Evolutionary conservation across 768 basidiomycete genomes (phyloP).

Genomic region (Suillus brevipes): DNA sequence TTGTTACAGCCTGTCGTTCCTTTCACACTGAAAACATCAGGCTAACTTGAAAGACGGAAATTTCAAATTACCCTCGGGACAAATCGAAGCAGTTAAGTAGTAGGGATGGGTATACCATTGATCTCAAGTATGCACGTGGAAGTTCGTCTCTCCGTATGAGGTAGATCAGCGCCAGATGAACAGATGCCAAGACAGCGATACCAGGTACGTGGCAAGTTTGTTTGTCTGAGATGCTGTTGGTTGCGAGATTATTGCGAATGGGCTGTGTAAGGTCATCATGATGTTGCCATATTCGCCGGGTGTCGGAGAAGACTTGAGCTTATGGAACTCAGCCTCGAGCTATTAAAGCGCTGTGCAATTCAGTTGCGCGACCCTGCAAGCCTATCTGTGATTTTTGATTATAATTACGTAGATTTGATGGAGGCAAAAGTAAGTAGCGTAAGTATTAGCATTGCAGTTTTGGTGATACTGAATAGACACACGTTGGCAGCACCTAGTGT

Average conservation of each 20-base stretch:
- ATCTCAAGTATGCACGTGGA: background rate
- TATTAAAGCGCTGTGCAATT: background rate
- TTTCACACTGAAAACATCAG: background rate
- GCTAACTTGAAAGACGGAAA: too few relatives aligned
- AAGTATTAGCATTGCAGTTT: background rate
- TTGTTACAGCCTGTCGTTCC: background rate
- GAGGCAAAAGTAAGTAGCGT: background rate
- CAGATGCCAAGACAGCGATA: background rate
- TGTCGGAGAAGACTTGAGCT: background rate
- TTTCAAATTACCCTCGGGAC: too few relatives aligned
- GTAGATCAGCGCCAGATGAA: background rate
- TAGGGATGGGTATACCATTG: background rate
- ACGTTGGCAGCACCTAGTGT: background rate
- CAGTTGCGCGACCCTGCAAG: background rate
- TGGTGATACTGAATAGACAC: background rate
- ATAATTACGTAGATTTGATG: background rate
- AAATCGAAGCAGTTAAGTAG: background rate
- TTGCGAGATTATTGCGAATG: background rate
- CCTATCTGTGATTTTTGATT: background rate
- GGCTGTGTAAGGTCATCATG: too few relatives aligned
- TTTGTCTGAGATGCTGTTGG: background rate
- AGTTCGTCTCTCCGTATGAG: background rate
- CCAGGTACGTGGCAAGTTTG: background rate
- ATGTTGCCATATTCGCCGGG: background rate
- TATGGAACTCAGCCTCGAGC: background rate